These are phyloP conservation scores for Solioccasus polychromus DNA, from an alignment of 768 basidiomycete species.

Conservation along the genomic window DNA sequence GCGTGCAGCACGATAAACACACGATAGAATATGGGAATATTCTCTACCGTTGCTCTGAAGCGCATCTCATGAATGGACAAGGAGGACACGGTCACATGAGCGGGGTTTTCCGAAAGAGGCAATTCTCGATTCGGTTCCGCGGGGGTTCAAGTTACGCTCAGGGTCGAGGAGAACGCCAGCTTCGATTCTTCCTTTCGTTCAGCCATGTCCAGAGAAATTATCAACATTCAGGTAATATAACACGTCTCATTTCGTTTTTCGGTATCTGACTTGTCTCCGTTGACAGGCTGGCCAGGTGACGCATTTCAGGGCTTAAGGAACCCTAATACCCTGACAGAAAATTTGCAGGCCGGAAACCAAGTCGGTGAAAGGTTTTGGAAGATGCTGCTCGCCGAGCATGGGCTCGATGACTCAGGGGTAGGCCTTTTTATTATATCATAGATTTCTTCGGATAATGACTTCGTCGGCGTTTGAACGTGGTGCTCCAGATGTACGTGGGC, in stretches of 20 bases:
- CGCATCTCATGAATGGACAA: slow-evolving; percentile 47
- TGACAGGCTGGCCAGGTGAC: slow-evolving; percentile 67
- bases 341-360: slow-evolving; percentile 63
- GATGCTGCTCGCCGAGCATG: slow-evolving; percentile 84
- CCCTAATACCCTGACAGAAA: slow-evolving; percentile 21
- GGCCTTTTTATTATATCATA: slow-evolving; percentile 8
- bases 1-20: slow-evolving; percentile 12
- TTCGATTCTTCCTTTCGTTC: slow-evolving; percentile 15
- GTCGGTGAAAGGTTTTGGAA: slow-evolving; percentile 89
- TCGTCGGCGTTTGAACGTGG: slow-evolving; percentile 8
- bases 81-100: slow-evolving; percentile 27
- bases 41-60: slow-evolving; percentile 58
- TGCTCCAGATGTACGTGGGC: slow-evolving; percentile 60
- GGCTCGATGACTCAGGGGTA: slow-evolving; percentile 71
- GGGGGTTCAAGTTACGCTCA: slow-evolving; percentile 10
- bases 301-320: background rate
- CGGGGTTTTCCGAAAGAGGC: slow-evolving; percentile 18
- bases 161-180: slow-evolving; percentile 3
- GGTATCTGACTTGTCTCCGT: slow-evolving; percentile 9
- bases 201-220: slow-evolving; percentile 73
- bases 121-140: slow-evolving; percentile 10
- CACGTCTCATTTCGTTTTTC: background rate
- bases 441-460: slow-evolving; percentile 15
- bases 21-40: slow-evolving; percentile 57
- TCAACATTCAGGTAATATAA: slow-evolving; percentile 68